Base-by-base conservation (phyloP, 2,329 filamentous ascomycete genomes). In the Incumbomyces lentus region DNA sequence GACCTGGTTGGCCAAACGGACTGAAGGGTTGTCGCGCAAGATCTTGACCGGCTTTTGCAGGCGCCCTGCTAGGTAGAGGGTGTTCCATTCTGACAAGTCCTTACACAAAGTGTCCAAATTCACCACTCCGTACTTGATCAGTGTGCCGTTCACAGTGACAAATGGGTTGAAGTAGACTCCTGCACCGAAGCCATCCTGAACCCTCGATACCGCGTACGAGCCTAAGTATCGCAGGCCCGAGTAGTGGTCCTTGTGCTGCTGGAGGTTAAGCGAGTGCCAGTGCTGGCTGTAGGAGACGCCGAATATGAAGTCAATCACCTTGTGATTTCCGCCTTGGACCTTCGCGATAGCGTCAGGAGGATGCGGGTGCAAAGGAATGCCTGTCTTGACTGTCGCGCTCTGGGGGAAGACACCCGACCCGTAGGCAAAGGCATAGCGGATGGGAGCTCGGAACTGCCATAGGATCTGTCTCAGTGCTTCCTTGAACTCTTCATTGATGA, bases 251-350 rank as follows among this genome's bases (percentile, higher is more conserved):
- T 86, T 83, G 61, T 98, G 84, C 63, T 95, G 84, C 54, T 76
- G 74, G 57, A 98, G 72, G 60, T 98, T 98, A 50, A 98, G 73
- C 30, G 84, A 89, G 67, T 98, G 92, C 86, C 90, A 98, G 67
- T 98, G 92, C 62, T 98, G 85, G 1, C 85, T 87, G 64, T 94
- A 86, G 1, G 86, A 86, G 10, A 96, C 90, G 19, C 90, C 92
- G 62, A 98, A 92, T 56, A 98, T 93, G 63, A 98, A 95, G 67
- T 98, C 92, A 53, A 98, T 94, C 82, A 96, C 94, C 69, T 95
- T 95, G 11, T 87, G 87, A 1, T 81, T 81, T 26, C 86, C 86
- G 58, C 86, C 82, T 65, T 96, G 90, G 55, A 88, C 85, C 55
- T 87, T 86, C 55, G 84, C 73, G 6, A 96, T 81, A 1, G 86